Base-by-base conservation (phyloP, 2,329 filamentous ascomycete genomes). In the Pyrenophora tritici-repentis region DNA sequence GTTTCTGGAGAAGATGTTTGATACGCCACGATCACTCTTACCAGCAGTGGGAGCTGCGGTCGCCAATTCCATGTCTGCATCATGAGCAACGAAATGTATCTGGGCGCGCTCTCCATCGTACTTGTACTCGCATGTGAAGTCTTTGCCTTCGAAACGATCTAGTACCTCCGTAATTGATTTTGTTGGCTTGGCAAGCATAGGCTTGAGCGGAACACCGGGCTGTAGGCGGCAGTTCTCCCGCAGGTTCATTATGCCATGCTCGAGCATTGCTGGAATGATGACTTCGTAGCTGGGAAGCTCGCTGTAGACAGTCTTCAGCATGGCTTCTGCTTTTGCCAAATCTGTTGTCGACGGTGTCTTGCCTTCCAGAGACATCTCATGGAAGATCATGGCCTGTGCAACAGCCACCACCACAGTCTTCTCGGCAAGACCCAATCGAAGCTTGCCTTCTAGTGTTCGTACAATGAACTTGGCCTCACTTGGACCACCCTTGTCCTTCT, bases 101-200 rank as follows among this genome's bases (percentile, higher is more conserved):
- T 99, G 94, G n/a, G 94, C 94, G 70, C 94, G 83, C 75, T 99
- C 94, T 41, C 94, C 94, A 66, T 99, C 94, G 68, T 99, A 99
- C 74, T 99, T 99, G 81, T 96, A 99, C 73, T 99, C 94, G 76
- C 94, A 99, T 1, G 94, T 97, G 67, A 99, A 99, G 20, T 88
- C 89, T 70, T 96, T 94, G 58, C 89, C 86, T 71, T 97, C 94
- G 61, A 99, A 99, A 4, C 94, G 89, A 74, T 99, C 93, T 9
- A 99, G 82, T 0, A 99, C 94, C 75, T 99, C 94, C 1, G 92
- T 96, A 65, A 99, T 97, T 4, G 94, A 92, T 73, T 99, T 99
- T 8, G 94, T 99, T 3, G 94, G 94, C 67, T 97, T 97, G 16
- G 94, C 94, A 78, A 99, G 82, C 94, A 99, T 99, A 64, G 94